phyloP scores from a whole-genome alignment of 2,329 filamentous ascomycete species.

The Venturia oleaginea region DNA sequence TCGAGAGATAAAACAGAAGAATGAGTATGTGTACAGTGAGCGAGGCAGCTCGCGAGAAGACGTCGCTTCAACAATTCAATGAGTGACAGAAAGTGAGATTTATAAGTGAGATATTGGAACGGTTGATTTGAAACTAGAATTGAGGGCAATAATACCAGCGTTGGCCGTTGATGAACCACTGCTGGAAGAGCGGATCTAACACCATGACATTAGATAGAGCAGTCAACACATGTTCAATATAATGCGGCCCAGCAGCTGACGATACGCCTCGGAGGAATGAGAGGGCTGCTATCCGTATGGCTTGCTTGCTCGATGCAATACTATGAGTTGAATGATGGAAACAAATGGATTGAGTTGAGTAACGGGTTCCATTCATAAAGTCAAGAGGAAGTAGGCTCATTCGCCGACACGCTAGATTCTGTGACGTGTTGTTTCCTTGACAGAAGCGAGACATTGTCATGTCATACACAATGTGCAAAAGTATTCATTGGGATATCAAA shows the following conservation, averaged over 20 bases:
- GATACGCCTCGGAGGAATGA: background rate
- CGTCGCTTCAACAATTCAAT: background rate
- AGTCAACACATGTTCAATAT: background rate
- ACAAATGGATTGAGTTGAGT: background rate
- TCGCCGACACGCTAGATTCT: background rate
- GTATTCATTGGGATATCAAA: too few species aligned
- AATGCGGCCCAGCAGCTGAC: background rate
- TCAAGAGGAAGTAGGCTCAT: background rate
- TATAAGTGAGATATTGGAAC: background rate
- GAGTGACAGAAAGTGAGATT: background rate
- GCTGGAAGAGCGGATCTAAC: background rate
- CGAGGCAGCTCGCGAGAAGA: background rate
- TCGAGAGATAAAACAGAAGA: background rate
- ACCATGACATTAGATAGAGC: background rate
- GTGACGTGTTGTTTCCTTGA: background rate
- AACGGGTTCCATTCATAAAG: background rate
- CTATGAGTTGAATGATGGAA: background rate
- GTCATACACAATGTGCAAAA: too few species aligned
- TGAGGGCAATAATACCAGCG: background rate
- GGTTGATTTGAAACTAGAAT: background rate
- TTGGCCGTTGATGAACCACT: background rate
- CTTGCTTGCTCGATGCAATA: background rate
- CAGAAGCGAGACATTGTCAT: too few species aligned
- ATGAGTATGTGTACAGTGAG: background rate
- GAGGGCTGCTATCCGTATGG: background rate